Base-by-base conservation (phyloP, 78 protist genomes). In the Dictyostelium discoideum region DNA sequence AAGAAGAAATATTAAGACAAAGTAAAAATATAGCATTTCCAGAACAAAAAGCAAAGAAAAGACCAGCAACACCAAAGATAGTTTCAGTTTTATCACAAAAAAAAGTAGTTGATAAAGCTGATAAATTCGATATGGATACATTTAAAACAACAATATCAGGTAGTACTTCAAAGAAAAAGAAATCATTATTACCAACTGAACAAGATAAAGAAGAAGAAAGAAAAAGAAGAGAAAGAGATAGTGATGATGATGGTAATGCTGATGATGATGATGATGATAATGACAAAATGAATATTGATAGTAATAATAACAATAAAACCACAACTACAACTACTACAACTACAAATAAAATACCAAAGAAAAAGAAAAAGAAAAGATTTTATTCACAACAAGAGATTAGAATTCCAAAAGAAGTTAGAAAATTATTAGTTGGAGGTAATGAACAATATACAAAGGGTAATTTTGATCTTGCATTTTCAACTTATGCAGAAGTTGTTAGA, bases 401-500 rank as follows among this genome's bases (percentile, higher is more conserved):
- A 80, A 24, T 88, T 44, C 44, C 85, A 40, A 67, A 78, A 46
- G 40, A 78, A 8, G 84, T 54, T 50, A 78, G 72, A 65, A 37
- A 78, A 24, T 29, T 88, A 22, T n/a, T 65, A n/a, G 2, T 80
- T 13, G 3, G 44, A 22, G 93, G 83, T 29, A 80, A 78, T 82
- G 60, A 37, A 18, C 44, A 40, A 42, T 88, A 80, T 44, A 44
- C 86, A 11, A 26, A 22, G 6, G 93, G 86, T 14, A 7, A 65
- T 6, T 65, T 42, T 14, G 26, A 80, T 39, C 54, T n/a, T 2
- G 85, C 93, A 40, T 65, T 80, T 42, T 20, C 39, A 16, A n/a
- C 60, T 1, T 88, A 79, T 67, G 32, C 72, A 29, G 86, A 88
- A 8, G 93, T 88, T 2, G 54, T 88, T 63, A 80, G 81, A 67